These are phyloP conservation scores for Chlamydomonas schloesseri DNA, from an alignment of 139 green algal genomes.

Conservation along the genomic window DNA sequence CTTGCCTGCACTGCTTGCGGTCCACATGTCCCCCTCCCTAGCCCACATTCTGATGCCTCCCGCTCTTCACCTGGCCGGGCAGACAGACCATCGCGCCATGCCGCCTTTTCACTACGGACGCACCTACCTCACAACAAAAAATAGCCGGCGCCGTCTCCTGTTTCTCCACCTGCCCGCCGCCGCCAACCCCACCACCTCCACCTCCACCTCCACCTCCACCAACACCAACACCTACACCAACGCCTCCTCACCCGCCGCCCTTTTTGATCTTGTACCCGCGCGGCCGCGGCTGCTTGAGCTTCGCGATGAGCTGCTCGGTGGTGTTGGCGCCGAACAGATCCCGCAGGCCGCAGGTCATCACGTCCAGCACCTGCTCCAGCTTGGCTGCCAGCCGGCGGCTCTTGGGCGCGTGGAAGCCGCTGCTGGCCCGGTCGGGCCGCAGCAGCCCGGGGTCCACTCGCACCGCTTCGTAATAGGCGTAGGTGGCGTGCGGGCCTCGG, in stretches of 20 bases:
- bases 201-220: too few species aligned
- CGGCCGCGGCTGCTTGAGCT: conserved; percentile 36
- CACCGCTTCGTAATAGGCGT: conserved; percentile 30
- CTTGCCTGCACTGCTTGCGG: too few species aligned
- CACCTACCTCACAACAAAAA: too few species aligned
- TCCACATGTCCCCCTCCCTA: too few species aligned
- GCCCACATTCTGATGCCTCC: too few species aligned
- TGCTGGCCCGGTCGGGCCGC: conserved; percentile 29
- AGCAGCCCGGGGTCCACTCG: not conserved
- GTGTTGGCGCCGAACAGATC: conserved; percentile 16
- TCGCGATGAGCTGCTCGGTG: conserved; percentile 7
- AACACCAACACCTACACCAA: too few species aligned
- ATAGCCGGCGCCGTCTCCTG: too few species aligned
- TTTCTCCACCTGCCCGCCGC: too few species aligned
- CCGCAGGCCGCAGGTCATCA: conserved; percentile 24
- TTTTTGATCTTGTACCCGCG: conserved; percentile 23
- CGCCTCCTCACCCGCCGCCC: not conserved
- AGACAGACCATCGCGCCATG: too few species aligned
- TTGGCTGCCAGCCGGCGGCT: conserved; percentile 47
- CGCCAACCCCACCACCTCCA: too few species aligned
- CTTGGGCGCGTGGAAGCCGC: conserved; percentile 23
- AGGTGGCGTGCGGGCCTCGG: not conserved
- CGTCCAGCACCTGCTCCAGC: conserved; percentile 47
- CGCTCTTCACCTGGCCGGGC: too few species aligned
- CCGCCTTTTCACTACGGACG: too few species aligned